Base-by-base conservation (phyloP, 2,329 filamentous ascomycete species). In the Coniochaeta sp. region DNA sequence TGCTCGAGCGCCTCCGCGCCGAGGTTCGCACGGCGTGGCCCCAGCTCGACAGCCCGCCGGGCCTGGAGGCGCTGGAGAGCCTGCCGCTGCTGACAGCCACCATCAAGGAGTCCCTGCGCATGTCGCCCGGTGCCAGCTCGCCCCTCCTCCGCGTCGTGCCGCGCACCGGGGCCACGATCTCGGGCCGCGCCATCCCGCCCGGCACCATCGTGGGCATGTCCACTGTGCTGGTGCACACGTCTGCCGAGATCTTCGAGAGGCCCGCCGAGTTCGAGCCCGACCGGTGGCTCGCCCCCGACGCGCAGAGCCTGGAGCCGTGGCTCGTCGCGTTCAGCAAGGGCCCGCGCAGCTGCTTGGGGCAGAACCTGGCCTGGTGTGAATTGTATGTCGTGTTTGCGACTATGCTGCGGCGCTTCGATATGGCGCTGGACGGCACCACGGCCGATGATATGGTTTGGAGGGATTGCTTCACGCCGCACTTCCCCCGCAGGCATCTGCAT, bases 271-370 rank as follows among this genome's bases (percentile, higher is more conserved):
- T 34, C 28, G 19, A 56, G 14, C 52, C 52, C 28, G 52, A 56
- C 52, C 26, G 52, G 17, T 56, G 52, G 52, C 52, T 56, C 14
- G 33, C 52, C 2, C 52, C 52, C 9, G 17, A n/a, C n/a, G 52
- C 52, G 28, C 28, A 56, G 28, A 56, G 33, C 28, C 33, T 56
- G 24, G 52, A 34, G 6, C 28, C 72, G 14, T 75, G 68, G n/a
- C 61, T 78, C 14, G 73, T 79, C 28, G 68, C 77, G 1, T 81
- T 81, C 64, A 74, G 72, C 1, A 68, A 73, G 34, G 79, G 79
- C 0, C 69, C 75, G 0, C 67, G 78, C 50, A 70, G 66, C 59
- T 78, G 74, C 64, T 63, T 77, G 12, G 74, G 74, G 28, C 62
- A 66, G 24, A 72, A 73, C 62, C 64, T 72, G 12, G 71, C 71